Evolutionary conservation across 441 rosid genomes (phyloP), one percentile per base, ranked within the genome.

Genomic region (Manihot esculenta): DNA sequence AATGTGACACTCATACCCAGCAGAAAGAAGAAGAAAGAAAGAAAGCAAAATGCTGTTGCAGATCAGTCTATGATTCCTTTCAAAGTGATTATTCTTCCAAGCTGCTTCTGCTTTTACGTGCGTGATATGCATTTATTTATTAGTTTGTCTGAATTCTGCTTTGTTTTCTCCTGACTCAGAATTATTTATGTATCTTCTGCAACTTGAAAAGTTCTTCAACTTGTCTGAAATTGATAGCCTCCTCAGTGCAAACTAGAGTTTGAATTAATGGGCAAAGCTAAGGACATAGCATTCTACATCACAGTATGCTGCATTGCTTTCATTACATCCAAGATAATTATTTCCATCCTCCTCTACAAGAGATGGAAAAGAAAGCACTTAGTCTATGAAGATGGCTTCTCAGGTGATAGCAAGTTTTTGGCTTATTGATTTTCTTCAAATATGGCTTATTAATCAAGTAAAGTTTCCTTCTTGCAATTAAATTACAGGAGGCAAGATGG

Each of bases 401-500:
- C 90, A 64, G 97, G 97, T 86, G 69, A 23, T 10, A 15, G 53
- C 51, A 17, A 30, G 53, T 61, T 56, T 41, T 50, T 7, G 27
- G 35, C 24, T 51, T 64, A 21, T 14, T 38, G 33, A 30, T 30
- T 45, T 12, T 15, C 17, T 45, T 45, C 49, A 2, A 45, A 45
- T 45, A 11, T 45, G 1, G 12, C 44, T 62, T 17, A 6, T 33
- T 62, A 15, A 27, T 20, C 10, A 47, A 21, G 48, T 0, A 24
- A 38, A 41, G n/a, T 15, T 10, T 24, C 2, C 4, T 69, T 47
- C 11, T 66, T n/a, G 42, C 21, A 17, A 53, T 62, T 45, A 24
- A 3, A 61, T 62, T 72, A 69, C 80, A 87, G 95, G 88, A 50
- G 95, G 97, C 50, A 87, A 90, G 77, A 77, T 94, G 86, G 95